These are phyloP conservation scores for Dothidotthia symphoricarpi DNA, from an alignment of 2,329 filamentous ascomycete species.

Conservation along the genomic window DNA sequence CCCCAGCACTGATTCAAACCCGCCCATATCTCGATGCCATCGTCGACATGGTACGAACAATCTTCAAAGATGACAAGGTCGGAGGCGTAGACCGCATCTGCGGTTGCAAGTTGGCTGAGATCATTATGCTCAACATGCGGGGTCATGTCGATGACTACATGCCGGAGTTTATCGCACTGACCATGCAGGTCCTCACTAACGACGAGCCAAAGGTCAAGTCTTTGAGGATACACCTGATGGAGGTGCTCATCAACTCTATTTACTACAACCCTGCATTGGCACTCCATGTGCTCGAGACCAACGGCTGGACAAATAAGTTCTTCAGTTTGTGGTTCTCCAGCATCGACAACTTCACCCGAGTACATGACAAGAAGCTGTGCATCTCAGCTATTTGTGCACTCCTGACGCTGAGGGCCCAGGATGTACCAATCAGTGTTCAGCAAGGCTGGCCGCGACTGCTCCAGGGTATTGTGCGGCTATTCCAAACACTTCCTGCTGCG, in stretches of 20 bases:
- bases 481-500: slow-evolving; percentile 84
- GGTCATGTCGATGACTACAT: slow-evolving; percentile 86
- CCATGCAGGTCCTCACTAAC: slow-evolving; percentile 76
- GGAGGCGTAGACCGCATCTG: slow-evolving; percentile 93
- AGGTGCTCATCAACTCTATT: slow-evolving; percentile 97
- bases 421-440: slow-evolving; percentile 88
- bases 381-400: slow-evolving; percentile 90
- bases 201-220: slow-evolving; percentile 85
- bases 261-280: slow-evolving; percentile 92
- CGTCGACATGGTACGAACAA: slow-evolving; percentile 90
- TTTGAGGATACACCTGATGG: slow-evolving; percentile 94
- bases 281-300: slow-evolving; percentile 82
- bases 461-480: slow-evolving; percentile 83
- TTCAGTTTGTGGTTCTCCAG: slow-evolving; percentile 98
- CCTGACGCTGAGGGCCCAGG: slow-evolving; percentile 72
- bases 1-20: slow-evolving; percentile 74
- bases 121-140: slow-evolving; percentile 92
- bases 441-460: slow-evolving; percentile 92
- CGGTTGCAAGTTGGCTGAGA: slow-evolving; percentile 94
- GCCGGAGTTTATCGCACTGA: slow-evolving; percentile 82
- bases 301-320: slow-evolving; percentile 97
- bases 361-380: slow-evolving; percentile 98
- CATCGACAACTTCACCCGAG: slow-evolving; percentile 88
- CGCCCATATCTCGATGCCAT: slow-evolving; percentile 84
- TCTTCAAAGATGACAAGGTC: slow-evolving; percentile 90